A percentile compares a stretch with the other conserved stretches of the same genome.
These are phyloP conservation scores for Venturia oleaginea DNA, from an alignment of 2,329 filamentous ascomycete species.

Conservation along the genomic window DNA sequence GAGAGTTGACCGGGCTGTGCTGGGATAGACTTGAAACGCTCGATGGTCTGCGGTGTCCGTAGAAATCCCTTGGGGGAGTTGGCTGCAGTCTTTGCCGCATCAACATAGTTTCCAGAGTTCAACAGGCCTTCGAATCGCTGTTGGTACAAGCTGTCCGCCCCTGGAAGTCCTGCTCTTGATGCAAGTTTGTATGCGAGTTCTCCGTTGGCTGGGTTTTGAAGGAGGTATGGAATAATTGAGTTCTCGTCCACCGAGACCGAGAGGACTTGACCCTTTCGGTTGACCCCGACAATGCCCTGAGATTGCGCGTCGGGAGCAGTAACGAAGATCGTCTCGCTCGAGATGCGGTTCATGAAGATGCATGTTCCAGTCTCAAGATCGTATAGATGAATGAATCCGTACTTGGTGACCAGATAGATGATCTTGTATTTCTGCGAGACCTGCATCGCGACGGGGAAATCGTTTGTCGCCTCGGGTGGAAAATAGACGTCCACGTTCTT, in stretches of 20 bases:
- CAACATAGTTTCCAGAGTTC: slow-evolving; percentile 67
- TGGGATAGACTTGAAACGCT: slow-evolving; percentile 84
- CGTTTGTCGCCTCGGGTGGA: slow-evolving; percentile 86
- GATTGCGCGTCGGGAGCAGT: slow-evolving; percentile 77
- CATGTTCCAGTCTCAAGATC: slow-evolving; percentile 91
- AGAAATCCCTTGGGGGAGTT: slow-evolving; percentile 95
- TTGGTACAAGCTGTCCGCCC: slow-evolving; percentile 86
- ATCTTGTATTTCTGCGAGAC: slow-evolving; percentile 94
- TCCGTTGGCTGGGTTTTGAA: slow-evolving; percentile 91
- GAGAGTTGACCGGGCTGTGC: slow-evolving; percentile 79
- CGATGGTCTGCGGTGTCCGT: slow-evolving; percentile 88
- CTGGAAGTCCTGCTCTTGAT: slow-evolving; percentile 84
- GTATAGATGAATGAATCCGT: slow-evolving; percentile 97
- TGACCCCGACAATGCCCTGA: slow-evolving; percentile 85
- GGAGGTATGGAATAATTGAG: slow-evolving; percentile 85
- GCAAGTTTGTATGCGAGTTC: slow-evolving; percentile 93
- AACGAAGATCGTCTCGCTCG: slow-evolving; percentile 97
- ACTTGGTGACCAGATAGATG: slow-evolving; percentile 96
- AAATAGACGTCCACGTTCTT: slow-evolving; percentile 98
- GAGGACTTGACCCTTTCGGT: slow-evolving; percentile 93
- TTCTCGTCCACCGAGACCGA: slow-evolving; percentile 89
- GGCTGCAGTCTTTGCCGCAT: slow-evolving; percentile 91
- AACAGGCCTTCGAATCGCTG: slow-evolving; percentile 89
- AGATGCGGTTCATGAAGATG: slow-evolving; percentile 99
- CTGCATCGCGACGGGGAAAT: slow-evolving; percentile 97